Evolutionary conservation across 1,139 yeast species (phyloP), one percentile per base, ranked within the genome.

Genomic region (Yamadazyma dendronema): DNA sequence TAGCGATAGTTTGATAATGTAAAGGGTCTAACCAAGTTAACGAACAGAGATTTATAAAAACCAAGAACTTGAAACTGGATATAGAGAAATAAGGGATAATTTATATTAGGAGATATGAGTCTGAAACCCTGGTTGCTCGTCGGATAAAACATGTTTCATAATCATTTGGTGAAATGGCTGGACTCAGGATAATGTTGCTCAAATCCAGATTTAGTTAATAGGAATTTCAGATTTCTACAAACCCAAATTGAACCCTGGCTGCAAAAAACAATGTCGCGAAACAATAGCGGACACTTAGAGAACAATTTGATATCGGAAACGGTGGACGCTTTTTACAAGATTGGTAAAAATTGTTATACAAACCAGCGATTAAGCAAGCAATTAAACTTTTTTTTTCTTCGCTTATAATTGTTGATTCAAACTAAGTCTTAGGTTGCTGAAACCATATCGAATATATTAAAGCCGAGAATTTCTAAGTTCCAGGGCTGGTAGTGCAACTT

Each of bases 201-300:
- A 26, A 24, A 24, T 5, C 12, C 6, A 24, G 11, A 24, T 7
- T 14, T 14, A 8, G 11, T 21, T 28, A n/a, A 11, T 11, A n/a
- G 12, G 12, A n/a, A 33, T 28, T 33, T 34, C 30, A 33, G 30
- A 14, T 3, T 28, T 22, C 12, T 13, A 22, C 25, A 17, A 29
- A 14, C 34, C 6, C 29, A 13, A 14, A 13, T 5, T 30, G 55
- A 42, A 39, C 54, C 43, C 38, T 49, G 42, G 42, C 52, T 44
- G 39, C 54, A 46, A 36, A 53, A 25, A 30, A 50, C 46, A n/a
- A n/a, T n/a, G n/a, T n/a, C n/a, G n/a, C n/a, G n/a, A n/a, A n/a
- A n/a, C n/a, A 38, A 46, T 34, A 39, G 9, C 9, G 6, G 22
- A 9, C 6, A 7, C 9, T 19, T 19, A 36, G 36, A 44, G 23